Base-by-base conservation (phyloP, 257 asterid genomes). In the Salvia miltiorrhiza region DNA sequence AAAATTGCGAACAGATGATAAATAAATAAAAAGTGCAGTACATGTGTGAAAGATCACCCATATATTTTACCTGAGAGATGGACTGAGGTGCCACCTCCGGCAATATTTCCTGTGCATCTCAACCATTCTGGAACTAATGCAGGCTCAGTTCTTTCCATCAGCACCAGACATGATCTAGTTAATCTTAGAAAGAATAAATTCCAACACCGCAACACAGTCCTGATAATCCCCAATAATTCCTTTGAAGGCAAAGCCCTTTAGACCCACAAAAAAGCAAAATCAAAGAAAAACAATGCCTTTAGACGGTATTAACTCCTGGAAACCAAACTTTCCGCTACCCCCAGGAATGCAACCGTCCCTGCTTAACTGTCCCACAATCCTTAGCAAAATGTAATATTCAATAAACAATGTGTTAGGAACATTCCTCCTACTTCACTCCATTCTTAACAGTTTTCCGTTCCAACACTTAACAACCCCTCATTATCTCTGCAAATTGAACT, bases 81-180 rank as follows among this genome's bases (percentile, higher is more conserved):
- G 73, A 35, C 63, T 17, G 90, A 86, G 76, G 79, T 55, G 45
- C 92, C 87, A 76, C 82, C 84, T 66, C 85, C 84, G 67, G 76
- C 77, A 78, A 76, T 80, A 71, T 76, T 84, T 83, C 90, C 88
- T 56, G 92, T 40, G 75, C 88, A 79, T 85, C 84, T 88, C 86
- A 90, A 76, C 97, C 97, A 90, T 82, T 88, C 92, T 21, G 94
- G 94, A 74, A 82, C 92, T 79, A 90, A 65, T 39, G 90, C 58
- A 19, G 85, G 92, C 73, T 90, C 97, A 79, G 86, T 86, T 85
- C 85, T 86, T 83, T 88, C 97, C 97, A 90, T 88, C 81, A 60
- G 79, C 70, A 74, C 82, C 95, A 88, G 80, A 79, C 94, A 87
- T 83, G 78, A 82, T 87, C 85, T 72, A 78, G 55, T 69, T 73